Conservation (phyloP, 1,284 basidiomycete species). For the Exsudoporus floridanus region DNA sequence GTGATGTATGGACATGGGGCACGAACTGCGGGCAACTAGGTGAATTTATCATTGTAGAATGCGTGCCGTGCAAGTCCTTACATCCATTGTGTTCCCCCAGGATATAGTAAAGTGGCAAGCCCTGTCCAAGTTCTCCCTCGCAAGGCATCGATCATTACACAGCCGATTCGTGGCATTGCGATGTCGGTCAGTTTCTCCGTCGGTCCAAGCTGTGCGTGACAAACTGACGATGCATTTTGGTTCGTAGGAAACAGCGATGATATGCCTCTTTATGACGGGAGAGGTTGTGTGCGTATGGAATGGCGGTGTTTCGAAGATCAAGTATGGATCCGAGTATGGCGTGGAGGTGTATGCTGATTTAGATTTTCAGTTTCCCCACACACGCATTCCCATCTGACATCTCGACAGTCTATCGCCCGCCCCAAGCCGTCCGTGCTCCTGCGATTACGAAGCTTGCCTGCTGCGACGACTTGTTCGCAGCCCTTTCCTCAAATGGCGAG, state of each 20-base stretch:
- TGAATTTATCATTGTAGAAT: slow-evolving; percentile 28
- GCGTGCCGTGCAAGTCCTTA: background rate
- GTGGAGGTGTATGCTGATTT: slow-evolving; percentile 16
- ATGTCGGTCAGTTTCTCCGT: slow-evolving; percentile 56
- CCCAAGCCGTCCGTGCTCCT: slow-evolving; percentile 67
- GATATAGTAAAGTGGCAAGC: slow-evolving; percentile 74
- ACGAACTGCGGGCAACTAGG: slow-evolving; percentile 94
- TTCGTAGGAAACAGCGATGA: slow-evolving; percentile 76
- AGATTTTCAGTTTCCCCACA: slow-evolving; percentile 56
- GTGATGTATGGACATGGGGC: slow-evolving; percentile 94
- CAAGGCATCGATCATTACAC: slow-evolving; percentile 76
- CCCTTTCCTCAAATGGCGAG: slow-evolving; percentile 86
- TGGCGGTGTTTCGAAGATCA: slow-evolving; percentile 74
- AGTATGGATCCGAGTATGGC: slow-evolving; percentile 42
- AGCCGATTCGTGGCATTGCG: slow-evolving; percentile 67
- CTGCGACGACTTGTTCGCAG: slow-evolving; percentile 83
- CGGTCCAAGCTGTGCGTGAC: slow-evolving; percentile 3
- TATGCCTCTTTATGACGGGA: slow-evolving; percentile 68
- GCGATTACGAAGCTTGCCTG: slow-evolving; percentile 81
- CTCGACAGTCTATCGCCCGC: slow-evolving; percentile 70
- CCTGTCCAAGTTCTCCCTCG: slow-evolving; percentile 81
- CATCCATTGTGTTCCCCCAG: slow-evolving; percentile 34
- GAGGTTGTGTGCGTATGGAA: slow-evolving; percentile 87
- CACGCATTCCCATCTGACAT: slow-evolving; percentile 74
- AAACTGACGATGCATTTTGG: background rate